Evolutionary conservation across 768 basidiomycete species (phyloP).

Genomic region (Serendipita sp.): DNA sequence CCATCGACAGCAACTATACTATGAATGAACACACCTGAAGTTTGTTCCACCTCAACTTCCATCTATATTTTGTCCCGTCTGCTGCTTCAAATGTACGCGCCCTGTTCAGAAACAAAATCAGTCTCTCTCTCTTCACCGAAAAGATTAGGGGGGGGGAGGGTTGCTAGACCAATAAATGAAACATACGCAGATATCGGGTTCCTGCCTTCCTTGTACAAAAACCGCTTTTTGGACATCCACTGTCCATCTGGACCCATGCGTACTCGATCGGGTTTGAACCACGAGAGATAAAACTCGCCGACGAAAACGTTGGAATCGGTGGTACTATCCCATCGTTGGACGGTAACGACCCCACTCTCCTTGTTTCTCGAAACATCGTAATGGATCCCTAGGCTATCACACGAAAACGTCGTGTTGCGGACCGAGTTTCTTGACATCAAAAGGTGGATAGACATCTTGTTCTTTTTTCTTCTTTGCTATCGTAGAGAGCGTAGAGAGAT

Average conservation of each 20-base stretch:
- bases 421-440: neutral
- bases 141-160: neutral
- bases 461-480: neutral
- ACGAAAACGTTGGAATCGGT: neutral
- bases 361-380: neutral
- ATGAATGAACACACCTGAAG: neutral
- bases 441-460: conserved; percentile 1
- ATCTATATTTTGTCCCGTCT: neutral
- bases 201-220: neutral
- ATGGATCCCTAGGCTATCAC: conserved; percentile 2
- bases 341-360: neutral
- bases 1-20: no score
- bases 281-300: neutral
- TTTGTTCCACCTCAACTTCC: neutral
- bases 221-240: neutral
- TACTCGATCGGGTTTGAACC: neutral
- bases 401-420: neutral
- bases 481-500: no score
- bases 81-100: neutral
- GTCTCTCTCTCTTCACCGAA: neutral
- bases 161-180: neutral
- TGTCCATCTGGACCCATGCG: neutral
- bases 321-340: neutral
- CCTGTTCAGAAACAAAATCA: neutral
- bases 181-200: neutral